Conservation (phyloP, 306 rosid species). For the Castanospermum australe region DNA sequence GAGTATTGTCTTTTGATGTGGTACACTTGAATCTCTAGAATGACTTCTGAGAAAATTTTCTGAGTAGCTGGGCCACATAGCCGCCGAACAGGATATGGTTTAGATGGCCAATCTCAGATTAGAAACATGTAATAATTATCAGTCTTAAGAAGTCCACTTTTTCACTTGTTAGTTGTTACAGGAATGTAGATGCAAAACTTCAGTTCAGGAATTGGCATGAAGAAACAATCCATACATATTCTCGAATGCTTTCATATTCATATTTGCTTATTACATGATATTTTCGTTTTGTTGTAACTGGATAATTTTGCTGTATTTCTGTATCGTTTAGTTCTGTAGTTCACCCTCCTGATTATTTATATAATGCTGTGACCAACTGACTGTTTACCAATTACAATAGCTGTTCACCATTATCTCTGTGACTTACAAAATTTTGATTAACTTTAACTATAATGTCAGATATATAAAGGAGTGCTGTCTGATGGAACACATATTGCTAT, state of each 20-base stretch:
- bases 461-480: conserved; percentile 73
- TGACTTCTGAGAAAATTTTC: not conserved
- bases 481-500: conserved; percentile 75
- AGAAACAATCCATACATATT: not conserved
- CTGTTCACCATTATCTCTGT: not conserved
- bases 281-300: not conserved
- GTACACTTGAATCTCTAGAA: conserved; percentile 12
- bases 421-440: not conserved
- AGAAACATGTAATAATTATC: not conserved
- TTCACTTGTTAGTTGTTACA: not conserved
- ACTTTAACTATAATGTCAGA: conserved; percentile 39
- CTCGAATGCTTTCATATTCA: not conserved
- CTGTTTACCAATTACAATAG: not conserved
- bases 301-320: not conserved
- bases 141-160: not conserved
- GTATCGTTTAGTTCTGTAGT: not conserved
- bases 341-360: not conserved
- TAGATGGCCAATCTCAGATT: not conserved
- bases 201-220: not conserved
- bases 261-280: not conserved
- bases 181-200: conserved; percentile 6
- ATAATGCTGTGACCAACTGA: not conserved
- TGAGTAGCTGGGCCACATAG: not conserved
- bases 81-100: not conserved
- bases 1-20: not conserved